Conservation (phyloP, 176 grass and related monocot species). For the Chloris gayana region DNA sequence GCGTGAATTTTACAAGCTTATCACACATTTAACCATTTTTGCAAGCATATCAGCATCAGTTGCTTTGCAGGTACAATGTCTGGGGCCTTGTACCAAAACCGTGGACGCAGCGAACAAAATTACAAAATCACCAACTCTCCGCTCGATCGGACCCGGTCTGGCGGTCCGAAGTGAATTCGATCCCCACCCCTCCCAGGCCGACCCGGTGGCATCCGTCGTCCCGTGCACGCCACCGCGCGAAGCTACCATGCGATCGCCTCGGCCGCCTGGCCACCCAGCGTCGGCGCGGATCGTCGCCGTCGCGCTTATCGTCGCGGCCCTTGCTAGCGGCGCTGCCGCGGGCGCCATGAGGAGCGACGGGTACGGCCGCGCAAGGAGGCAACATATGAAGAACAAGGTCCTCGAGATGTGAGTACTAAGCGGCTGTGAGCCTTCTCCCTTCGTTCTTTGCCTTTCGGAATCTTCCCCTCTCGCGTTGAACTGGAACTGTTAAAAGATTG, state of each 20-base stretch:
- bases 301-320: constrained; percentile 31
- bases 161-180: constrained; percentile 6
- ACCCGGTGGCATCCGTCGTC: background rate
- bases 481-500: background rate
- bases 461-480: background rate
- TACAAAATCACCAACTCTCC: background rate
- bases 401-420: constrained; percentile 72
- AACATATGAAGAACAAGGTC: constrained; percentile 79
- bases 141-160: background rate
- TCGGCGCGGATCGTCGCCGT: constrained; percentile 19
- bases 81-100: background rate
- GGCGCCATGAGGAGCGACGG: constrained; percentile 20
- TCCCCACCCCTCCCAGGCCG: constrained; percentile 27
- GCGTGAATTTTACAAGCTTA: background rate
- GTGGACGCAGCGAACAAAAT: background rate
- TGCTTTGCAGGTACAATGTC: background rate
- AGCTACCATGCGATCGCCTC: constrained; percentile 44
- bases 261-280: background rate
- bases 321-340: background rate
- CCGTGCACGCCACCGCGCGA: background rate
- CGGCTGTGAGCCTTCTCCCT: background rate
- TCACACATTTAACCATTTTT: background rate
- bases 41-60: background rate
- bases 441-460: background rate
- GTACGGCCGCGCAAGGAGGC: constrained; percentile 64